Base-by-base conservation (phyloP, 1,139 yeast species). In the Eremothecium gossypii region DNA sequence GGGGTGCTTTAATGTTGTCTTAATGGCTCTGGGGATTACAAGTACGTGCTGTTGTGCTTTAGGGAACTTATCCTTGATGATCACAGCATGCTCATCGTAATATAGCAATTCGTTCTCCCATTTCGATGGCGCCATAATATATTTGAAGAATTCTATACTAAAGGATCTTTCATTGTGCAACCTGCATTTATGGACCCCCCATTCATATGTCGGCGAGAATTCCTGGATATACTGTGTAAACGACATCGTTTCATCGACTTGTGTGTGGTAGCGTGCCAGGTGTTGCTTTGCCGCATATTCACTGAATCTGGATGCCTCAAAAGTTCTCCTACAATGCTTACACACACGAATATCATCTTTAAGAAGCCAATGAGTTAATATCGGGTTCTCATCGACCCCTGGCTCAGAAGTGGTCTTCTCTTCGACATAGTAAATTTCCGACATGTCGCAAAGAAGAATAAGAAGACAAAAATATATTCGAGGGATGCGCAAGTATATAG, bases 1-100 rank as follows among this genome's bases (percentile, higher is more conserved):
- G 4, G 94, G 94, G 47, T 73, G 75, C 13, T 52, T 45, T 14
- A 51, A 58, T 3, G 83, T 70, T 23, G 72, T 49, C 6, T 50
- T 39, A 0, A 47, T 45, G 40, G 68, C 65, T 45, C 79, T 64
- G 1, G 93, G 89, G 27, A 84, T 60, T 1, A 84, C 66, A 39
- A 84, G 63, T 47, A 71, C 70, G 56, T 84, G 95, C 23, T 75
- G 65, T 11, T 64, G 51, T 1, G 89, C 65, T 56, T 84, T 84
- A 11, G 91, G 86, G 55, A 66, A 84, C 38, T 58, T 58, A 57
- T 84, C 94, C 38, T 63, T 62, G 14, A 84, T 66, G 1, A 83
- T 74, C 3, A 77, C 73, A 8, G 70, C 79, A 20, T 72, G 61
- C 0, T 71, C 73, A 46, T 81, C 82, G 41, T 64, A 57, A 48